Base-by-base conservation (phyloP, 768 basidiomycete species). In the Coprinopsis cinerea region DNA sequence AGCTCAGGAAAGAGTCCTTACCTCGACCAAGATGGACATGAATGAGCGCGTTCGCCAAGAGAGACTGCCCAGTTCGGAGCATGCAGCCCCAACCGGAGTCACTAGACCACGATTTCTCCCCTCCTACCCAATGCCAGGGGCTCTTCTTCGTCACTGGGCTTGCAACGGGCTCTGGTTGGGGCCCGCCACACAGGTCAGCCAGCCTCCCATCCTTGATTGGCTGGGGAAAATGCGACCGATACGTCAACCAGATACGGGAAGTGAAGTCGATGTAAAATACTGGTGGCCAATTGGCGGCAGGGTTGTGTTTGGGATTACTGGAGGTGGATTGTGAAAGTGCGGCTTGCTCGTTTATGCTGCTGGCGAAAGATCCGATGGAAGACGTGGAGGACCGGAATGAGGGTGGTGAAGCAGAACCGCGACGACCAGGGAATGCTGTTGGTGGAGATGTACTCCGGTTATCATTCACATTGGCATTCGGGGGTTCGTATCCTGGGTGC, bases 251-350 rank as follows among this genome's bases (percentile, higher is more conserved):
- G 44, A 96, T 74, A 4, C 87, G 75, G 0, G 89, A 89, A 0
- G 83, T 83, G 64, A 95, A 97, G 67, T 97, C 94, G 11, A 77
- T 73, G 60, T 93, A 92, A 63, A 96, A 96, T 28, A 78, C 76
- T 6, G 83, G 77, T 0, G 89, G 88, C 90, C 90, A 92, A 59
- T 78, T 71, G 15, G 69, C 72, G 0, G 69, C 64, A 0, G 79
- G 76, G 51, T 78, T 60, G 41, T 42, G 41, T 35, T 54, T 58
- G 30, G 40, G 39, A 36, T 48, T 46, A 55, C 44, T 48, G 49
- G 50, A 46, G 10, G 54, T 51, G 59, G 58, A 39, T n/a, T 61
- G 45, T 10, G 62, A 61, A 23, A 57, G 53, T 35, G 56, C 25
- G 6, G 48, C 22, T 2, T 52, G 54, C 36, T 39, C 23, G 51